Conservation (phyloP, 2,329 filamentous ascomycete species). For the Hawksworthiomyces lignivorus region DNA sequence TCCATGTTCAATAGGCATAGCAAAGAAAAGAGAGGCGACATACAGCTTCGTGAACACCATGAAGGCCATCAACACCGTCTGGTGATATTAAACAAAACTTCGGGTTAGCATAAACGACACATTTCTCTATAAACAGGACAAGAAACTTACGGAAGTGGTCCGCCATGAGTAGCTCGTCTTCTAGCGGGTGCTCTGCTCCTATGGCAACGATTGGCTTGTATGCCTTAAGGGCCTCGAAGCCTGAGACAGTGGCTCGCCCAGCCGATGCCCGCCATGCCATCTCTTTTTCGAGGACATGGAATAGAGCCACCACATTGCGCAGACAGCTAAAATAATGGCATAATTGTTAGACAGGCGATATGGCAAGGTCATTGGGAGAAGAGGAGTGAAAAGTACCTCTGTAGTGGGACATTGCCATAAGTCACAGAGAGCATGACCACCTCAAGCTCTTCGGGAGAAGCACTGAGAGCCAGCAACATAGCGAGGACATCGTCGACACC, state of each 20-base stretch:
- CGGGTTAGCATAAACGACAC: background rate
- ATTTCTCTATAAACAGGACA: background rate
- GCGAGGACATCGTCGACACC: constrained; percentile 90
- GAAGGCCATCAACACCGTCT: constrained; percentile 72
- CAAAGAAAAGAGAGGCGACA: constrained; percentile 12
- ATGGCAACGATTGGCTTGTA: constrained; percentile 79
- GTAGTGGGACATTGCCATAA: constrained; percentile 85
- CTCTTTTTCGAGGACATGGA: constrained; percentile 88
- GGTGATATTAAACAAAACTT: background rate
- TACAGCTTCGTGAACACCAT: constrained; percentile 60
- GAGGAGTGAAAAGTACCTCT: constrained; percentile 46
- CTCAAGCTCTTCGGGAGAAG: constrained; percentile 76
- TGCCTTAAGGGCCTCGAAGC: constrained; percentile 64
- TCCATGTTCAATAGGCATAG: too few relatives aligned
- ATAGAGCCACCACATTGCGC: constrained; percentile 80
- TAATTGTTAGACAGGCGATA: too few relatives aligned
- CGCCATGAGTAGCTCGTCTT: constrained; percentile 70
- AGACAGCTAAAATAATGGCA: too few relatives aligned
- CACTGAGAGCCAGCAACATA: constrained; percentile 76
- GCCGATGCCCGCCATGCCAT: constrained; percentile 69
- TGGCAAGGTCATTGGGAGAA: too few relatives aligned
- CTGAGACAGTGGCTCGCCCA: constrained; percentile 48
- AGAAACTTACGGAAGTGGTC: constrained; percentile 73
- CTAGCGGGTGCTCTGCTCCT: constrained; percentile 77
- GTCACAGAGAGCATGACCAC: constrained; percentile 80